Base-by-base conservation (phyloP, 2,329 filamentous ascomycete species). In the Onygenales sp. region DNA sequence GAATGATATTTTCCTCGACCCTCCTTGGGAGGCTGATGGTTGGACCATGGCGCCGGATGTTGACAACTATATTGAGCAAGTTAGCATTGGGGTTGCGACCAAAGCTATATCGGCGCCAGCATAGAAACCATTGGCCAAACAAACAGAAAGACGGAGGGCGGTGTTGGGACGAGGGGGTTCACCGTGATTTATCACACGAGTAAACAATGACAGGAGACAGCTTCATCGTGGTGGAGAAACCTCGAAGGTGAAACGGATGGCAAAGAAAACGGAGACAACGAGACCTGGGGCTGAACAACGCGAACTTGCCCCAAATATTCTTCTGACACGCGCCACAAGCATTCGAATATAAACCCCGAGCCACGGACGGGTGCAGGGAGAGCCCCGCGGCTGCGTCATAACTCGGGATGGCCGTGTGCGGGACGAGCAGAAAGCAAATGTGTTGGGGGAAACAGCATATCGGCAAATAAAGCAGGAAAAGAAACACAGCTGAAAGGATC, bases 1-100 rank as follows among this genome's bases (percentile, higher is more conserved):
- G 84, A 98, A 98, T 53, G 91, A 97, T 71, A 98, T 98, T 82
- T 97, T 98, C 70, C 93, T 76, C 57, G 82, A 84, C 60, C 80
- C 79, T 67, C 74, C 76, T 52, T 69, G 82, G 63, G 72, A 69
- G 56, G 71, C 64, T 46, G 63, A 62, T 61, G 69, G 72, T 58
- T 75, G 70, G 56, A 69, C 70, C 73, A 75, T 74, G 27, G 44
- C 61, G 56, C 8, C 43, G 33, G 14, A 31, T 42, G 36, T 54
- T 33, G 39, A 51, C 11, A 31, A 27, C 49, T 51, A 36, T 21
- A 44, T 47, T 34, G 14, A 45, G 31, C 17, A n/a, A n/a, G 37
- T 56, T 54, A 56, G 52, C 34, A 27, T 42, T 36, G 39, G 40
- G 21, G 39, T 40, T 47, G 34, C 17, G 46, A 27, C 34, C 33